Base-by-base conservation (phyloP, 2,329 filamentous ascomycete species). In the Grosmannia clavigera region DNA sequence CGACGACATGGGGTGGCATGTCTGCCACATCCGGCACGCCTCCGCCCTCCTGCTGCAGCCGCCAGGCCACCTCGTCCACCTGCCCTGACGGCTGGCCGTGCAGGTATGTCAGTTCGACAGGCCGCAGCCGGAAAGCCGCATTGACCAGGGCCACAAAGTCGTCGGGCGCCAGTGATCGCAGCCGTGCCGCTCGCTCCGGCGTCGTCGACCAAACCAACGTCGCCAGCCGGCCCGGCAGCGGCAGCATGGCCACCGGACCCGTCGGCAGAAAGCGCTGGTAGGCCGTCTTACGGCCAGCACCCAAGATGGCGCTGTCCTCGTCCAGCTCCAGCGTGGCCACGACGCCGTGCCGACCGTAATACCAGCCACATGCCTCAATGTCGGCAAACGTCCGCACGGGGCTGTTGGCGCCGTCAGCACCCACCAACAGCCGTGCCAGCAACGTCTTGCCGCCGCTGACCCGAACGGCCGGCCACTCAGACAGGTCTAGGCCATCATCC, bases 201-300 rank as follows among this genome's bases (percentile, higher is more conserved):
- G 89, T 94, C 1, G 92, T 97, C 6, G 91, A 95, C 94, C 94
- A 99, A 22, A 99, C 94, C 5, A 99, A 78, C 0, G 90, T 92
- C 5, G 92, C 86, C 70, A 83, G 81, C 64, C 88, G 87, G 25
- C 88, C 88, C 0, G 94, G 94, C 10, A 99, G 77, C 1, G 94
- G 94, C 1, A 99, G 82, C 75, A 97, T 85, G 22, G 94, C 94
- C 58, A 97, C 84, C 0, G 94, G 94, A 0, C 94, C 94, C 0
- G 89, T 90, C 4, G 94, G 94, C 16, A 99, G 78, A 75, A 99
- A 99, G 59, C 94, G 85, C 74, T 99, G 94, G 71, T 96, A 99
- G 31, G 94, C 94, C 56, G 86, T 90, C 70, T 88, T 90, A 19
- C 78, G 62, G 33, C 78, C 78, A 7, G 59, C 31, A 31, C 31